Percentiles rank a stretch among this genome's conserved stretches.
Conservation (phyloP, 2,329 filamentous ascomycete genomes). For the Pseudocercospora cruenta region DNA sequence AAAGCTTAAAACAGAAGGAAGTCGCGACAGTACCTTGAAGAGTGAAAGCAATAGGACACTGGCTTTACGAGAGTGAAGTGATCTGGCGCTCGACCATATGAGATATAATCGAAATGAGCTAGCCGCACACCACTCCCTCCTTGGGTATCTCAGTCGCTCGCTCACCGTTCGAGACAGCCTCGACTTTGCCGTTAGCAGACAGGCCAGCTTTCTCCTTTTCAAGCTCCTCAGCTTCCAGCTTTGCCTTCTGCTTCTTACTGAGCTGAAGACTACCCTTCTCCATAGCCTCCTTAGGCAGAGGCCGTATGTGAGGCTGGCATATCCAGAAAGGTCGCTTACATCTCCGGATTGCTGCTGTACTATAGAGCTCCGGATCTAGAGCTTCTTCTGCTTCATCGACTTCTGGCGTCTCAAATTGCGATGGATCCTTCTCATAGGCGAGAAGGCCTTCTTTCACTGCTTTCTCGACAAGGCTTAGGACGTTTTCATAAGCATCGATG, state of each 20-base stretch:
- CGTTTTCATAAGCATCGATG: constrained; percentile 74
- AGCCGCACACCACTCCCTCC: constrained; percentile 51
- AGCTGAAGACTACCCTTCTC: constrained; percentile 41
- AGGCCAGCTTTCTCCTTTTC: constrained; percentile 33
- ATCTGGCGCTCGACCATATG: neutral
- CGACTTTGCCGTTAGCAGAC: constrained; percentile 35
- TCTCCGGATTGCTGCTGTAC: constrained; percentile 65
- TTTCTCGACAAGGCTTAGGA: constrained; percentile 74
- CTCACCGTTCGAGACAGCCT: constrained; percentile 19
- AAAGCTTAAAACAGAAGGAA: too few relatives aligned
- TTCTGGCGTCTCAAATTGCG: constrained; percentile 36
- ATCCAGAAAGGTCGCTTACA: constrained; percentile 89
- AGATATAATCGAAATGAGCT: neutral
- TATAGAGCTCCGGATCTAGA: constrained; percentile 32
- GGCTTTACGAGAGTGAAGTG: too few relatives aligned
- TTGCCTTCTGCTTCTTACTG: constrained; percentile 38
- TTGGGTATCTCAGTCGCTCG: constrained; percentile 44
- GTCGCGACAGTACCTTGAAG: neutral
- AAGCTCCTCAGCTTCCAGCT: constrained; percentile 34
- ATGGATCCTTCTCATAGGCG: constrained; percentile 60
- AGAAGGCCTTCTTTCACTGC: constrained; percentile 73
- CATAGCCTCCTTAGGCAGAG: constrained; percentile 79
- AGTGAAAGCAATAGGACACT: neutral
- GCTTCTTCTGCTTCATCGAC: constrained; percentile 28
- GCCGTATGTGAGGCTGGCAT: constrained; percentile 82